Evolutionary conservation across 495 filamentous ascomycete species (phyloP), one percentile per base, ranked within the genome.

Genomic region (Margaritispora aquatica): DNA sequence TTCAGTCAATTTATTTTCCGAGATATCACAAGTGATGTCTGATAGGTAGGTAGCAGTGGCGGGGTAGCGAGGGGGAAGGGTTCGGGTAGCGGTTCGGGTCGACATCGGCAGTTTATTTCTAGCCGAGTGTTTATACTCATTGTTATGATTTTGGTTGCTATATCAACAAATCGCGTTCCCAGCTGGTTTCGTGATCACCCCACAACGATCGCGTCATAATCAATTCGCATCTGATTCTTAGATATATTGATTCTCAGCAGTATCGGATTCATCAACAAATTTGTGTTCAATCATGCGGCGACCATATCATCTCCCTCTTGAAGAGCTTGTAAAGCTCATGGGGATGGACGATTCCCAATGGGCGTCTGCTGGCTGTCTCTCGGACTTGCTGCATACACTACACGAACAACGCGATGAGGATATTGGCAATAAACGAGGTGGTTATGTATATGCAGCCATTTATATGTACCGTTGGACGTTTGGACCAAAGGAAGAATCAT

Each of bases 341-440:
- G 34, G 53, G 13, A 55, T 55, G 34, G 53, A 55, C 21, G 34
- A 55, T 22, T 31, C 53, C 19, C 53, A 38, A 44, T 55, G 34
- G 53, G 19, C 22, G 34, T 23, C 26, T 11, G 53, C 53, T 3
- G 11, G 15, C 2, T 36, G 44, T 11, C 19, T 55, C 3, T 5
- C 8, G 22, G 34, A 55, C n/a, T 23, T 55, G 8, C 31, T 55
- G 29, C 53, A 55, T 22, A 55, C 44, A 34, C 26, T 55, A 10
- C 26, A 55, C 23, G 29, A 44, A 41, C 53, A 55, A 44, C 53
- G 53, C 29, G 10, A 41, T 7, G 26, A 36, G 20, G 24, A 55
- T 22, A 36, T 41, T n/a, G 15, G 22, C 20, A 17, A 29, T 5
- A 23, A 23, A 38, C 19, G 34, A 5, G 34, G 34, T 21, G 53